Percentiles rank a stretch among this genome's conserved stretches.
Conservation (phyloP, 2,329 filamentous ascomycete species). For the Fusarium torulosum region DNA sequence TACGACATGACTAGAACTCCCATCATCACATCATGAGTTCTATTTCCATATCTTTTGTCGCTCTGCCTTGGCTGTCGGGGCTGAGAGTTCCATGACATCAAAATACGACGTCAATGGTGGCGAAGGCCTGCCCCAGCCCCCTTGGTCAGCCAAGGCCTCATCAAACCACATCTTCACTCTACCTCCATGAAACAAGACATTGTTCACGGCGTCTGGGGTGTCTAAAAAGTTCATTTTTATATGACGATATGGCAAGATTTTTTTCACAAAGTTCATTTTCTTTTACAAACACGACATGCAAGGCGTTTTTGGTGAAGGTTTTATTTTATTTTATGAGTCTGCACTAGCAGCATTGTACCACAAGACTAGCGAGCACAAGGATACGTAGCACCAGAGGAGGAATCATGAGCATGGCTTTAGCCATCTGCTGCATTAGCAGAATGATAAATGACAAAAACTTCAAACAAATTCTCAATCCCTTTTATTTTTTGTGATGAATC, state of each 20-base stretch:
- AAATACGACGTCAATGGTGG: slow-evolving; percentile 38
- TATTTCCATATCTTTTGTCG: background rate
- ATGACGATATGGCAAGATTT: slow-evolving; percentile 27
- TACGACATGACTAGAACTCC: slow-evolving; percentile 2
- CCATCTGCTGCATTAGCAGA: slow-evolving; percentile 12
- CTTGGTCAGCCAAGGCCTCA: background rate
- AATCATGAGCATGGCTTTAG: background rate
- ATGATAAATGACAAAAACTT: slow-evolving; percentile 29
- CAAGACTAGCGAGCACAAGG: slow-evolving; percentile 7
- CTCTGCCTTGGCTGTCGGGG: slow-evolving; percentile 6
- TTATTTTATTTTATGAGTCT: too few species aligned
- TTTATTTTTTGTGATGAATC: too few species aligned
- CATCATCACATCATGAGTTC: background rate
- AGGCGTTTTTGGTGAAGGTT: slow-evolving; percentile 33
- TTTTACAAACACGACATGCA: slow-evolving; percentile 33
- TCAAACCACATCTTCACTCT: slow-evolving; percentile 2
- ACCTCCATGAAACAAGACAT: slow-evolving; percentile 15
- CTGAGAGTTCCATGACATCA: slow-evolving; percentile 30
- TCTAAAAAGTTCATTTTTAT: slow-evolving; percentile 35
- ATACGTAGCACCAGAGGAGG: slow-evolving; percentile 13
- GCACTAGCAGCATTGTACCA: slow-evolving; percentile 21
- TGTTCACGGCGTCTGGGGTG: slow-evolving; percentile 25
- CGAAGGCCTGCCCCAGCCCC: slow-evolving; percentile 26
- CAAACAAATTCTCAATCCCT: background rate
- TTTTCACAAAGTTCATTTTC: slow-evolving; percentile 22